phyloP scores from a whole-genome alignment of 2,329 filamentous ascomycete genomes.

The Cercospora sp. region DNA sequence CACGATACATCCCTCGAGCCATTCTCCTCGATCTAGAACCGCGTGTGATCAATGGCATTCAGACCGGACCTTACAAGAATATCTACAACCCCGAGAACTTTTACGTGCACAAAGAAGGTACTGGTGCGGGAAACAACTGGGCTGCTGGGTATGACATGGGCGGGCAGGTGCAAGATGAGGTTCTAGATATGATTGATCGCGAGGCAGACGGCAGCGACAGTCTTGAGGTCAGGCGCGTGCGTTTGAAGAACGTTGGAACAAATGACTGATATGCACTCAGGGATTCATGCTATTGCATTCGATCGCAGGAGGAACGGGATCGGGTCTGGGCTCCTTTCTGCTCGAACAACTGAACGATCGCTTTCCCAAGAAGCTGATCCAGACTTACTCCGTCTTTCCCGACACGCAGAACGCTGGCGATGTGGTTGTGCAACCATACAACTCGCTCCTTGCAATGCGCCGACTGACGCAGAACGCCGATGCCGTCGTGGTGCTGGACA shows the following conservation, averaged over 20 bases:
- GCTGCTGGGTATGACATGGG: slow-evolving; percentile 93
- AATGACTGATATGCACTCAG: slow-evolving; percentile 42
- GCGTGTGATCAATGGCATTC: slow-evolving; percentile 87
- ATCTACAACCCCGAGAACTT: slow-evolving; percentile 99
- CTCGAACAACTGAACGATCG: slow-evolving; percentile 94
- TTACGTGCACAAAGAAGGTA: slow-evolving; percentile 90
- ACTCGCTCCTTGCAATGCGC: slow-evolving; percentile 89
- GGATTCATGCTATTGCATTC: slow-evolving; percentile 99
- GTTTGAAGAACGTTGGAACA: neutral
- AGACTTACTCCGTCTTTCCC: slow-evolving; percentile 98
- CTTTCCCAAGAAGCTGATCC: slow-evolving; percentile 98
- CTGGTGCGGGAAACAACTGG: slow-evolving; percentile 97
- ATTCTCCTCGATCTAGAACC: slow-evolving; percentile 96
- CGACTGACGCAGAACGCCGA: slow-evolving; percentile 93
- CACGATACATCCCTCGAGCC: slow-evolving; percentile 92
- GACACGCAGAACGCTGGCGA: slow-evolving; percentile 84
- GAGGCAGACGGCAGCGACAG: slow-evolving; percentile 98
- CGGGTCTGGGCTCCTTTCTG: slow-evolving; percentile 91
- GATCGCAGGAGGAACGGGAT: slow-evolving; percentile 94
- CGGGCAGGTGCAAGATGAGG: slow-evolving; percentile 89
- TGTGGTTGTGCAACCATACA: slow-evolving; percentile 97
- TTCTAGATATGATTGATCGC: slow-evolving; percentile 99
- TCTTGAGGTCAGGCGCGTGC: slow-evolving; percentile 65
- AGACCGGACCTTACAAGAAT: slow-evolving; percentile 91
- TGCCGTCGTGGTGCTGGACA: slow-evolving; percentile 95